Base-by-base conservation (phyloP, 164 flowering plant genomes). In the Aristolochia contorta region DNA sequence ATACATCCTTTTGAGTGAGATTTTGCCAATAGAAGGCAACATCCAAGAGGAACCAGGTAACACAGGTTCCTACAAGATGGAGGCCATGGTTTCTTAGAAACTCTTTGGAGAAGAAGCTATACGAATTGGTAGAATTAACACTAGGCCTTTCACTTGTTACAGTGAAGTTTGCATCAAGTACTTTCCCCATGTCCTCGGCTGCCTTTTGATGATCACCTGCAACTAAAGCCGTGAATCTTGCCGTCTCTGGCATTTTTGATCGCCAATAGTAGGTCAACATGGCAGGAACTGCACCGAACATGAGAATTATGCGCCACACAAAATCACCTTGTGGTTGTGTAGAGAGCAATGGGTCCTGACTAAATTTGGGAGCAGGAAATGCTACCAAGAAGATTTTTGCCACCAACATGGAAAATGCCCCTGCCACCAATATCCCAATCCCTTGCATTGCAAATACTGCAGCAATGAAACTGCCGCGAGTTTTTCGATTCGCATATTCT, bases 241-340 rank as follows among this genome's bases (percentile, higher is more conserved):
- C 80, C 0, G 84, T 80, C 51, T 80, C 84, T 1, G 84, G 84
- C 80, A 80, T 80, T 60, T 74, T 76, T 72, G 70, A 62, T 15
- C 82, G 67, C 84, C 80, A 80, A 55, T 80, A 80, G 68, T 68
- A 80, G 6, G 84, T 80, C 30, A 78, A 33, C 1, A 48, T 24
- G 1, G 84, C 84, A 1, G 84, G 84, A n/a, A 76, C 43, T 3
- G 80, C 84, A 1, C 84, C 84, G 7, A 80, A 68, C 82, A 80
- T 80, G 46, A 80, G 74, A 12, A 80, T 70, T 19, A 80, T 74
- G 19, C 84, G 62, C 84, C 84, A 78, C 0, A 76, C 71, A 19
- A 56, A 75, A 55, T 80, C 84, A 0, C 65, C 81, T 25, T 74
- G 64, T 1, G 79, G 77, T 55, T 70, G 76, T 14, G 78, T 73